Conservation (phyloP, 192 early-diverging fungal genomes). For the Allomyces macrogynus region DNA sequence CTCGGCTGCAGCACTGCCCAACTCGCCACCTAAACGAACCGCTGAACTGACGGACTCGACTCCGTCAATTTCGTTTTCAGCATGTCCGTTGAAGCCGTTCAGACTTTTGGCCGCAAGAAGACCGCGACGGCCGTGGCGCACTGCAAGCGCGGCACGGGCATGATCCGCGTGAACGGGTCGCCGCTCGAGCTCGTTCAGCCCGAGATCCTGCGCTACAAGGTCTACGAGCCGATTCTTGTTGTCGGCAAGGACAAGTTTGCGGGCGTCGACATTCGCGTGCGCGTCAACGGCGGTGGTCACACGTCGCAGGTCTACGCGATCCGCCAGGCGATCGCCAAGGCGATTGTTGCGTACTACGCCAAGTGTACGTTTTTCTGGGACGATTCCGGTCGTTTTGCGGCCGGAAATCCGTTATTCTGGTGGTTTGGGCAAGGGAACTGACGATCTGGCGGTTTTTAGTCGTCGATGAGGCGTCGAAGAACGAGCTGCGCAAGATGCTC, state of each 20-base stretch:
- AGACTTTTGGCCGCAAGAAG: slow-evolving; percentile 77
- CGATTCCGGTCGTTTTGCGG: slow-evolving; percentile 4
- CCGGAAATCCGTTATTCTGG: neutral
- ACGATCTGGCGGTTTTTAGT: slow-evolving; percentile 7
- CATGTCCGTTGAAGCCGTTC: slow-evolving; percentile 38
- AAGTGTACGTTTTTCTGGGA: slow-evolving; percentile 40
- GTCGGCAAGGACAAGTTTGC: slow-evolving; percentile 93
- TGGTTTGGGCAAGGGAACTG: no score
- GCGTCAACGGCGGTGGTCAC: slow-evolving; percentile 92
- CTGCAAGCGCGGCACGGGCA: slow-evolving; percentile 92
- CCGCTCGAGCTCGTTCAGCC: slow-evolving; percentile 92
- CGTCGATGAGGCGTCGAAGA: slow-evolving; percentile 98
- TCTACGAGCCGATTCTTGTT: slow-evolving; percentile 92
- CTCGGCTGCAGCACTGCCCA: no score
- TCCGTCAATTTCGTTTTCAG: no score
- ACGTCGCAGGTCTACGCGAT: slow-evolving; percentile 95
- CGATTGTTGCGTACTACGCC: slow-evolving; percentile 96
- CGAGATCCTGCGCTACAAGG: slow-evolving; percentile 91
- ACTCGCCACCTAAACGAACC: no score
- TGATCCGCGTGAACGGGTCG: slow-evolving; percentile 93
- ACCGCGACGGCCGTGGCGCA: slow-evolving; percentile 98
- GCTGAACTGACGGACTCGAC: no score
- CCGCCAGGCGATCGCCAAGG: slow-evolving; percentile 98
- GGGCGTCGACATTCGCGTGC: slow-evolving; percentile 88
- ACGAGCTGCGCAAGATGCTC: slow-evolving; percentile 91